phyloP scores from a whole-genome alignment of 352 stramenopile species.

The Phytophthora parvispora region DNA sequence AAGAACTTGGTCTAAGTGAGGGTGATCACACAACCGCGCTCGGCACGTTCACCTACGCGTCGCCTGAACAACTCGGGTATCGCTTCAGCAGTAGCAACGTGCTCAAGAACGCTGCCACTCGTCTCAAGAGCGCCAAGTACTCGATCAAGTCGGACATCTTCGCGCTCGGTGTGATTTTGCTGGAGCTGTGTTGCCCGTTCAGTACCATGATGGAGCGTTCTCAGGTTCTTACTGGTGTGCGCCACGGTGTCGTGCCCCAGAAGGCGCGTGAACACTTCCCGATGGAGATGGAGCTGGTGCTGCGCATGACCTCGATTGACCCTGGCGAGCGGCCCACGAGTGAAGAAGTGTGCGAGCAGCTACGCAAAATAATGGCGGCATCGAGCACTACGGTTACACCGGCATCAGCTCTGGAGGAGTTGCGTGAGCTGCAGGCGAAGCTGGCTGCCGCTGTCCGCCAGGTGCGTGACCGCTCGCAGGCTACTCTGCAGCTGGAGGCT shows the following conservation, averaged over 20 bases:
- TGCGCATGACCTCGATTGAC: slow-evolving; percentile 83
- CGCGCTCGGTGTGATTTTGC: slow-evolving; percentile 82
- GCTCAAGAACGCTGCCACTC: slow-evolving; percentile 48
- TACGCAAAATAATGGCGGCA: slow-evolving; percentile 55
- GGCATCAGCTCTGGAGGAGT: slow-evolving; percentile 66
- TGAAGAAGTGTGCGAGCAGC: slow-evolving; percentile 69
- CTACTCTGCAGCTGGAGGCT: slow-evolving; percentile 65
- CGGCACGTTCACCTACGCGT: slow-evolving; percentile 88
- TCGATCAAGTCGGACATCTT: slow-evolving; percentile 91
- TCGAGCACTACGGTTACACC: slow-evolving; percentile 41
- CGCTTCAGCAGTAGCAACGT: slow-evolving; percentile 54
- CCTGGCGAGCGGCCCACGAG: slow-evolving; percentile 68
- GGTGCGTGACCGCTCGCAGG: slow-evolving; percentile 70
- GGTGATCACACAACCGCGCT: slow-evolving; percentile 83
- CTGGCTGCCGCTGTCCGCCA: slow-evolving; percentile 63
- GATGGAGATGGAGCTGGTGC: slow-evolving; percentile 77
- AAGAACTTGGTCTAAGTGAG: slow-evolving; percentile 34
- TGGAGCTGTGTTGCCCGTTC: slow-evolving; percentile 88
- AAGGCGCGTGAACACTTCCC: slow-evolving; percentile 69
- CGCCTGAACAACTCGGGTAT: slow-evolving; percentile 86
- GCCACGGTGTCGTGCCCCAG: slow-evolving; percentile 83
- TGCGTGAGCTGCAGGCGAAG: slow-evolving; percentile 70
- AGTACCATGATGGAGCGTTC: slow-evolving; percentile 90
- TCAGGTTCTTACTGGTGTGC: slow-evolving; percentile 82
- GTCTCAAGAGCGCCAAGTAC: slow-evolving; percentile 82